phyloP scores from a whole-genome alignment of 2,329 filamentous ascomycete species.

The Metarhizium guizhouense region DNA sequence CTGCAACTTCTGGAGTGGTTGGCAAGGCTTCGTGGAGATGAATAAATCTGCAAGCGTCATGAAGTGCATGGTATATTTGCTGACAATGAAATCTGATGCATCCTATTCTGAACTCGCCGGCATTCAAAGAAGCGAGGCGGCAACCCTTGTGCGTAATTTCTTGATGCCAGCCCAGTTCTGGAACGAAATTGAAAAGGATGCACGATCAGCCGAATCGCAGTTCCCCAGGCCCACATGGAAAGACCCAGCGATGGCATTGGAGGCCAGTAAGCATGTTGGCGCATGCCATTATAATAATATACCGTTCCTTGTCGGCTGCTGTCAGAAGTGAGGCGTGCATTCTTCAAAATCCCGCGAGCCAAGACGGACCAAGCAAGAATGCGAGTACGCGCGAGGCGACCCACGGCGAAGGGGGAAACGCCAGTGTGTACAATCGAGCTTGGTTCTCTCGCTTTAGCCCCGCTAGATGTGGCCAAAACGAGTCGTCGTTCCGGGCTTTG shows the following conservation, averaged over 20 bases:
- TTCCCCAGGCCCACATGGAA: neutral
- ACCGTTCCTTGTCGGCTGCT: neutral
- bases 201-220: neutral
- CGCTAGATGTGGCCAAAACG: neutral
- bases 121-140: no score
- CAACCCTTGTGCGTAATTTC: no score
- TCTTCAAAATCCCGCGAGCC: neutral
- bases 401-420: neutral
- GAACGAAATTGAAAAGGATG: neutral
- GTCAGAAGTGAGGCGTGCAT: neutral
- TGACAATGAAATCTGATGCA: no score
- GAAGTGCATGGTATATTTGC: no score
- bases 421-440: neutral
- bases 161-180: neutral
- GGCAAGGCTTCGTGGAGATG: no score
- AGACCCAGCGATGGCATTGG: neutral
- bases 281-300: neutral
- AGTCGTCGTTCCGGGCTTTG: neutral
- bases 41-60: no score
- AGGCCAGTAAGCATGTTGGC: no score
- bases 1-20: no score
- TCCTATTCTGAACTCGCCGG: no score
- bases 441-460: neutral
- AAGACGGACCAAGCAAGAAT: neutral
- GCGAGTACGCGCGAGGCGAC: neutral